Base-by-base conservation (phyloP, 2,329 filamentous ascomycete genomes). In the Aquanectria penicillioides region DNA sequence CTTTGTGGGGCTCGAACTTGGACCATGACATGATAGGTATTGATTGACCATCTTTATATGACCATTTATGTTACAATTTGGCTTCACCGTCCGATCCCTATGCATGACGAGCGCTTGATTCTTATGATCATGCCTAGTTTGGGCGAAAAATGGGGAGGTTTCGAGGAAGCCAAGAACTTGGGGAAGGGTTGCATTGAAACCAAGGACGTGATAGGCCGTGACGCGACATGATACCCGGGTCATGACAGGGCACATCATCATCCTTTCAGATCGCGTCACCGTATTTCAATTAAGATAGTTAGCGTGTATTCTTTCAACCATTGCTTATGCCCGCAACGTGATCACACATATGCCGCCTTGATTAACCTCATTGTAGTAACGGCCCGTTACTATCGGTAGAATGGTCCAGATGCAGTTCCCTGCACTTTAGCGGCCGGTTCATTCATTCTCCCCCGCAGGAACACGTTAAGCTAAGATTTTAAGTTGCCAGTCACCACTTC, bases 231-330 rank as follows among this genome's bases (percentile, higher is more conserved):
- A 31, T 18, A 18, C n/a, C n/a, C 37, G 31, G 29, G 23, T 28
- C 8, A 18, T 37, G 17, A n/a, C 44, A 37, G 23, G 29, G 53
- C 44, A 49, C 53, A 50, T 56, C 53, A 56, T 56, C 44, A 36
- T 56, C 44, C 44, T 23, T 43, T 22, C 37, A 37, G 10, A 56
- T 56, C 53, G 29, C 53, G 53, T 50, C 53, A 56, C 29, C 29
- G 18, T 17, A 5, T 15, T 40, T 36, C n/a, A n/a, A n/a, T n/a
- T n/a, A n/a, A n/a, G n/a, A n/a, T n/a, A n/a, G n/a, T n/a, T n/a
- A n/a, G n/a, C n/a, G n/a, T n/a, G n/a, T n/a, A n/a, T n/a, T n/a
- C n/a, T n/a, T n/a, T n/a, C n/a, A 28, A 31, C 25, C 47, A 33
- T 25, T 50, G 47, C 20, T 17, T 12, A 20, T 50, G 18, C 47